Evolutionary conservation across 139 green algal species (phyloP).

Genomic region (Chlamydomonas sp.): DNA sequence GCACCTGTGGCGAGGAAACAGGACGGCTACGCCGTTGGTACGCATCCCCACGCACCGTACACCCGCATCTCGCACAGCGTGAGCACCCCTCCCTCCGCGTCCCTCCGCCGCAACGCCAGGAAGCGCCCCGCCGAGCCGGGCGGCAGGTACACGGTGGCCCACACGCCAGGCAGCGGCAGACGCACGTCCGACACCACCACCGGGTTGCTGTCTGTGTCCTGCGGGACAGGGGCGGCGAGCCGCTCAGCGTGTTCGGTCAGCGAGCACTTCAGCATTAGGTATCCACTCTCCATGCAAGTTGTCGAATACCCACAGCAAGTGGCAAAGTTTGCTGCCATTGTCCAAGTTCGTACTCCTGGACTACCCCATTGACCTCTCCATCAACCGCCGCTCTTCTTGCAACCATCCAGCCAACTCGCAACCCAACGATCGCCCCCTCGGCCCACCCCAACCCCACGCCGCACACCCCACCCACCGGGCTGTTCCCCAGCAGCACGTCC

Average conservation of each 20-base stretch:
- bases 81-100: neutral
- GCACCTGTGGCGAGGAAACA: neutral
- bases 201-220: constrained; percentile 1
- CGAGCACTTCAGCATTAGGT: neutral
- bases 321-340: neutral
- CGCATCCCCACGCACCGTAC: neutral
- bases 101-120: neutral
- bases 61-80: constrained; percentile 10
- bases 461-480: neutral
- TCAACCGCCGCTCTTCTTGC: no score
- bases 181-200: constrained; percentile 8
- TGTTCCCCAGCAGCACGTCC: constrained; percentile 29
- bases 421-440: no score
- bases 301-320: neutral
- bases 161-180: constrained; percentile 1
- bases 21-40: neutral
- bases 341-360: no score
- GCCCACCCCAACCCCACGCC: no score
- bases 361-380: no score
- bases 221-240: neutral
- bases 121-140: neutral
- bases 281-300: no score
- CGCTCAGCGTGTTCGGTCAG: neutral
- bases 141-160: constrained; percentile 2
- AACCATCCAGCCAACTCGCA: no score